These are phyloP conservation scores for Capsicum chinense DNA, from an alignment of 257 asterid genomes.

Conservation along the genomic window DNA sequence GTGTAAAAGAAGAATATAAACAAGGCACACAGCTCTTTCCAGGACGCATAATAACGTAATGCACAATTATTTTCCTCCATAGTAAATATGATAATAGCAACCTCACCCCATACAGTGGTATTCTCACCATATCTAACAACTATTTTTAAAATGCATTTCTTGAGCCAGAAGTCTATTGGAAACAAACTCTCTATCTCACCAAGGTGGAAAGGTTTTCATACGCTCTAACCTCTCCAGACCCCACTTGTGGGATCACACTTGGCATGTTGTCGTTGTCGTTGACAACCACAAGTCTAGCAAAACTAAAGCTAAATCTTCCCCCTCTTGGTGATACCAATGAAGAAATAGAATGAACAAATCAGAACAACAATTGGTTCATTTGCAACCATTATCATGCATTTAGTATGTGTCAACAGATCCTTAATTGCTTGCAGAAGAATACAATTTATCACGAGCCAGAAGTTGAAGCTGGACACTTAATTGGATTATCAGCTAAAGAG, in stretches of 20 bases:
- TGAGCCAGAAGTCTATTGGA: background rate
- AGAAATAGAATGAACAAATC: slow-evolving; percentile 12
- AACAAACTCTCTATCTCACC: no score
- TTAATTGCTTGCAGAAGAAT: background rate
- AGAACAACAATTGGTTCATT: background rate
- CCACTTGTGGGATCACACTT: no score
- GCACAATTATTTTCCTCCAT: background rate
- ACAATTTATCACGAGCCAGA: background rate
- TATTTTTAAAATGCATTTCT: background rate
- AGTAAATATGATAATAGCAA: background rate
- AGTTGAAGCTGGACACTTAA: background rate
- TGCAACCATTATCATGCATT: background rate
- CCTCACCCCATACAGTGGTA: background rate
- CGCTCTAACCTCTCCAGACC: no score
- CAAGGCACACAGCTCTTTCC: background rate
- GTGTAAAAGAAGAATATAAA: background rate
- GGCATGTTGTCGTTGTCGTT: no score
- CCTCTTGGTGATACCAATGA: background rate
- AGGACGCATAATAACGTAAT: background rate
- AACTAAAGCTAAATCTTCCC: background rate
- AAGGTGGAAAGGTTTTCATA: no score
- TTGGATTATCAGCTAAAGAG: slow-evolving; percentile 15
- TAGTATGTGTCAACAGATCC: background rate
- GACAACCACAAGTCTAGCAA: no score
- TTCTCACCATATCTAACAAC: slow-evolving; percentile 4